Percentiles rank a stretch among this genome's conserved stretches.
Conservation (phyloP, 441 rosid species). For the Erysimum pusillum region DNA sequence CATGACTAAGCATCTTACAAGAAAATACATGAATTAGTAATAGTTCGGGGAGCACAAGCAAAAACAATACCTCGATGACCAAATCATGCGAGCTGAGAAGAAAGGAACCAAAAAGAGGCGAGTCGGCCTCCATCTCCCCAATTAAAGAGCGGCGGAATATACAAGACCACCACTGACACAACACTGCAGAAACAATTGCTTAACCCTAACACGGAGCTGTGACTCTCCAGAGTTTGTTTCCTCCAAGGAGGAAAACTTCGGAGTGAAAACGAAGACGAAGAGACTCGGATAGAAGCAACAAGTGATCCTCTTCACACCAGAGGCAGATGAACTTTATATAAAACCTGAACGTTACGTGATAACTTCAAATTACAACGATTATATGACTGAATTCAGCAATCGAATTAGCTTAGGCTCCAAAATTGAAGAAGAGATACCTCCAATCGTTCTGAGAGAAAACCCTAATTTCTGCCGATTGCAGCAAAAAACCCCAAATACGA, state of each 20-base stretch:
- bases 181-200: conserved; percentile 63
- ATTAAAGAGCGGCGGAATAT: conserved; percentile 49
- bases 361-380: conserved; percentile 9
- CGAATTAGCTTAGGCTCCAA: neutral
- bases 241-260: neutral
- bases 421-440: conserved; percentile 39
- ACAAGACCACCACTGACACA: conserved; percentile 53
- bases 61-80: conserved; percentile 44
- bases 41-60: neutral
- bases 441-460: conserved; percentile 22
- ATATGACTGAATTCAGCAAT: neutral
- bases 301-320: conserved; percentile 32
- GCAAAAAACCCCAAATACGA: neutral
- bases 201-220: conserved; percentile 59
- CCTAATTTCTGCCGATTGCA: conserved; percentile 38
- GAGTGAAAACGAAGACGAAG: conserved; percentile 19
- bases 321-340: neutral
- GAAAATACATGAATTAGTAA: neutral
- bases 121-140: conserved; percentile 71
- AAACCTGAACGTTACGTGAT: conserved; percentile 27
- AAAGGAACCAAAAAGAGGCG: conserved; percentile 49
- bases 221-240: conserved; percentile 62
- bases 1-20: conserved; percentile 5
- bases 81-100: conserved; percentile 59
- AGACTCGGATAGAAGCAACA: conserved; percentile 28